These are phyloP conservation scores for Parastagonospora nodorum DNA, from an alignment of 2,329 filamentous ascomycete species.

Conservation along the genomic window DNA sequence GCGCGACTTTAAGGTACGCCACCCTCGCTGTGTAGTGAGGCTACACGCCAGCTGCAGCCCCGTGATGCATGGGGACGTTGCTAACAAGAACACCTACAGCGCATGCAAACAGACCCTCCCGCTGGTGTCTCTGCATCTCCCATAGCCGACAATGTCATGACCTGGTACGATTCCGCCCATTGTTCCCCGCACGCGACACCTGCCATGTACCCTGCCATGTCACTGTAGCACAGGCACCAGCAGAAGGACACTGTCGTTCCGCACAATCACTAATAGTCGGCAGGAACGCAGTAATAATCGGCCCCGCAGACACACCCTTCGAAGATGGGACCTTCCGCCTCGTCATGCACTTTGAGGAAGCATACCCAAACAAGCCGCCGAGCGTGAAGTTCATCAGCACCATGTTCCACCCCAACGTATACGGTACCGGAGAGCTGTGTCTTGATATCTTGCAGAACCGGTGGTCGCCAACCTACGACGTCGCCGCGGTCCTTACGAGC, in stretches of 20 bases:
- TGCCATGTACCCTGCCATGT: no score
- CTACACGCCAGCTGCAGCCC: not conserved
- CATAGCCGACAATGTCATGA: constrained; percentile 96
- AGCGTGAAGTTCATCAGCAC: constrained; percentile 98
- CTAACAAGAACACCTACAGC: constrained; percentile 58
- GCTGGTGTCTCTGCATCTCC: constrained; percentile 96
- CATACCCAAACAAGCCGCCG: constrained; percentile 97
- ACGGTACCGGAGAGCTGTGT: constrained; percentile 94
- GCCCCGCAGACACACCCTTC: constrained; percentile 94
- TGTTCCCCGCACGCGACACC: constrained; percentile 36
- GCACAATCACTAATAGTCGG: constrained; percentile 29
- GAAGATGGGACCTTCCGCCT: constrained; percentile 97
- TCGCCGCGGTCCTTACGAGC: constrained; percentile 93
- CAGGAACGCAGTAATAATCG: constrained; percentile 99
- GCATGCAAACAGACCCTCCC: constrained; percentile 98
- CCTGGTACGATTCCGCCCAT: constrained; percentile 66
- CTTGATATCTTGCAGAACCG: constrained; percentile 96
- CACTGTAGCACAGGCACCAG: no score
- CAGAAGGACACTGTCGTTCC: not conserved
- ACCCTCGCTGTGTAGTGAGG: constrained; percentile 5
- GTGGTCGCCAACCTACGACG: constrained; percentile 98
- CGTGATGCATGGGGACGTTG: constrained; percentile 3
- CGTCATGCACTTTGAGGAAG: constrained; percentile 99
- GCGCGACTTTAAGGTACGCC: constrained; percentile 95
- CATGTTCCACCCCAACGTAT: constrained; percentile 99